phyloP scores from a whole-genome alignment of 2,329 filamentous ascomycete genomes.

The Penicillium aurantiogriseum region DNA sequence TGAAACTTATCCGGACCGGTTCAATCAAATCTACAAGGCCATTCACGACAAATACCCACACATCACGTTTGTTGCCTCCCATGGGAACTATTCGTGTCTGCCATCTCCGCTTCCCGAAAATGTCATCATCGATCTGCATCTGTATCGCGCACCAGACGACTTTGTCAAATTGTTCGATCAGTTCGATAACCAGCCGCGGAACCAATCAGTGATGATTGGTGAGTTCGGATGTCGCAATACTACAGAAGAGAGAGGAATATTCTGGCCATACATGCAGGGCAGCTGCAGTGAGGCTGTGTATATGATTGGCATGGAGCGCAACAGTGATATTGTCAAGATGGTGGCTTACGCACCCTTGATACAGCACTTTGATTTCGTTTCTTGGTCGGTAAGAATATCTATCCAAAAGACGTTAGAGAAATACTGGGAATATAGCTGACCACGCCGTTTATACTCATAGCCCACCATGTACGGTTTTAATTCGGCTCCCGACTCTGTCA shows the following conservation, averaged over 20 bases:
- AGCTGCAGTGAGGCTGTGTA: conserved; percentile 64
- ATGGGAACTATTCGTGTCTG: conserved; percentile 29
- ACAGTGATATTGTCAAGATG: conserved; percentile 39
- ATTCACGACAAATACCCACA: conserved; percentile 56
- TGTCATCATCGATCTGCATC: conserved; percentile 51
- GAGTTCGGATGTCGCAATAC: conserved; percentile 33
- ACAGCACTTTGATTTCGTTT: conserved; percentile 35
- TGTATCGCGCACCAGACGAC: conserved; percentile 52
- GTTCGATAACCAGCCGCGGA: conserved; percentile 53
- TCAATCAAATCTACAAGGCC: conserved; percentile 58
- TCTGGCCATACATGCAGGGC: conserved; percentile 42
- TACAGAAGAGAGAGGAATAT: conserved; percentile 14
- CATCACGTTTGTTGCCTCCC: conserved; percentile 55
- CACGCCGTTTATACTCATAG: conserved; percentile 3
- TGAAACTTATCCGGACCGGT: conserved; percentile 54
- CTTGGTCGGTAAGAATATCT: conserved; percentile 34
- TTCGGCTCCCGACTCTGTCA: conserved; percentile 29
- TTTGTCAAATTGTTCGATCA: conserved; percentile 52
- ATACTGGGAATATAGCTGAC: neutral
- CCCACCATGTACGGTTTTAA: conserved; percentile 37
- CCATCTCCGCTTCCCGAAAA: conserved; percentile 33
- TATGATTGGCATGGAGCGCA: conserved; percentile 53
- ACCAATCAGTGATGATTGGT: conserved; percentile 32
- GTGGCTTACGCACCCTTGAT: conserved; percentile 39
- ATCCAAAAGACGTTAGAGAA: neutral